Percentiles rank a stretch among this genome's conserved stretches.
phyloP scores from a whole-genome alignment of 441 rosid genomes.

The Breynia disticha region DNA sequence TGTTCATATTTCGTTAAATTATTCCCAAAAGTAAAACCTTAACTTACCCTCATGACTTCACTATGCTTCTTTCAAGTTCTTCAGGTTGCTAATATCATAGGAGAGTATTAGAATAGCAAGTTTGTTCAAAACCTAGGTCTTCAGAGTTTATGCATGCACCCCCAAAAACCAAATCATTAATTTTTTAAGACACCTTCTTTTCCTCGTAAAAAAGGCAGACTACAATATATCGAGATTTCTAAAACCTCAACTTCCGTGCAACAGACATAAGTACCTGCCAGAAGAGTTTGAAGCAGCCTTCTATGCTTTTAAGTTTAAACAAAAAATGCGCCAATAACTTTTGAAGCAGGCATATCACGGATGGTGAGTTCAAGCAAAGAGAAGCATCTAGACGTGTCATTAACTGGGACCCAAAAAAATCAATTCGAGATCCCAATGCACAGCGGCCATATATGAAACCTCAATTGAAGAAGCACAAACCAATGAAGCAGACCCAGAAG shows the following conservation, averaged over 20 bases:
- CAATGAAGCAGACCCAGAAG: slow-evolving; percentile 76
- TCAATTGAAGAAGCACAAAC: slow-evolving; percentile 78
- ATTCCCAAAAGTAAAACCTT: not conserved
- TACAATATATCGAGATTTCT: slow-evolving; percentile 7
- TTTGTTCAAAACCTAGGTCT: not conserved
- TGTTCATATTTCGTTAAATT: not conserved
- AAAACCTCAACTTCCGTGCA: slow-evolving; percentile 32
- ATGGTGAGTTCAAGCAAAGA: slow-evolving; percentile 50
- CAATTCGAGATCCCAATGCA: slow-evolving; percentile 58
- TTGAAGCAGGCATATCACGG: slow-evolving; percentile 39
- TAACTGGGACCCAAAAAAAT: slow-evolving; percentile 47
- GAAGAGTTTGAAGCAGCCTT: slow-evolving; percentile 50
- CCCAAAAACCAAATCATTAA: not conserved
- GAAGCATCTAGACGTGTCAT: slow-evolving; percentile 53
- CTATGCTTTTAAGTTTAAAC: slow-evolving; percentile 30
- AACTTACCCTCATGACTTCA: not conserved
- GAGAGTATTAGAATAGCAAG: not conserved
- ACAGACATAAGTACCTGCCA: slow-evolving; percentile 54
- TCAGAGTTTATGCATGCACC: not conserved
- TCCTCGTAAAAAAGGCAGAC: not conserved
- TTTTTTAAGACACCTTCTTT: not conserved
- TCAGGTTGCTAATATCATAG: not conserved
- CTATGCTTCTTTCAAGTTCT: not conserved
- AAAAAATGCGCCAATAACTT: slow-evolving; percentile 36
- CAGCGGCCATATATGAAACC: slow-evolving; percentile 52